Base-by-base conservation (phyloP, 106 monocot species). In the Posidonia australis region DNA sequence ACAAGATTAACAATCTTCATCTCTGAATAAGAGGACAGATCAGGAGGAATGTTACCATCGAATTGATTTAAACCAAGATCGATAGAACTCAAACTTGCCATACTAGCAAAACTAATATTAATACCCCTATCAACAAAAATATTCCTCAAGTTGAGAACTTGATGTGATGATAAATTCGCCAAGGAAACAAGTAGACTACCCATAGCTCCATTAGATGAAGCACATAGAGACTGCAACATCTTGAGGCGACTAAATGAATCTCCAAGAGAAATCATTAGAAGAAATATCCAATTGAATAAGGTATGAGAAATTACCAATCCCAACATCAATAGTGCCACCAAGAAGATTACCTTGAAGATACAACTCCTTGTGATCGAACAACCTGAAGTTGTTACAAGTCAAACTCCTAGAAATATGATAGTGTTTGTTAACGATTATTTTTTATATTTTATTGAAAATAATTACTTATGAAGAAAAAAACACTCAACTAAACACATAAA, bases 201-300 rank as follows among this genome's bases (percentile, higher is more conserved):
- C 3, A 11, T 58, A 51, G 89, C 66, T 1, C 3, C 45, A 45
- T 91, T 91, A 9, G 73, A 72, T 12, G 78, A 28, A 49, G 70
- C 78, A 28, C 67, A 62, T 5, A 94, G 72, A 20, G 25, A 70
- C 61, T 78, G 56, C 36, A 94, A 70, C 45, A 64, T 76, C 27
- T 10, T 59, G 3, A 94, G 59, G 12, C 57, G 66, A 45, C 69
- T 71, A 69, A 94, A 80, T 51, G 78, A 67, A 78, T 86, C 76
- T n/a, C 1, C 89, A 86, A 0, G 72, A 67, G 62, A 94, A 94
- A 12, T n/a, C 21, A 56, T 94, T 94, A 0, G 44, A 31, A 0
- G 94, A 94, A 51, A 89, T 25, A 68, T 94, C 94, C 51, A 94
- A 63, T 5, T 74, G 52, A 19, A 72, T 54, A 62, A 94, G 86